Conservation (phyloP, 129 eudicot genomes). For the Tagetes patula region DNA sequence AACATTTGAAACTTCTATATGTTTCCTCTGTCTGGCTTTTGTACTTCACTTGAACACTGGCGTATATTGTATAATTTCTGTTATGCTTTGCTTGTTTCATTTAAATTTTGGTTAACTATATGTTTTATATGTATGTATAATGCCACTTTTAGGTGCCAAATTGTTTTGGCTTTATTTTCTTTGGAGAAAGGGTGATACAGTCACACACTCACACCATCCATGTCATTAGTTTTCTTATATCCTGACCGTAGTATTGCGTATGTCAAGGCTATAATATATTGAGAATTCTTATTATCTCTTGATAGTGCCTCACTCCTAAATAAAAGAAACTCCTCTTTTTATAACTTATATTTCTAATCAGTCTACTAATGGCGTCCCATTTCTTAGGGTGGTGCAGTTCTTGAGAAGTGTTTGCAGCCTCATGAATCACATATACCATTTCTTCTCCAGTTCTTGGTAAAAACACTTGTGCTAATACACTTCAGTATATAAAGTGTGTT, state of each 20-base stretch:
- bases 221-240: neutral
- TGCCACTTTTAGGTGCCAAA: neutral
- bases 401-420: slow-evolving; percentile 82
- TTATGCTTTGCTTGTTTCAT: slow-evolving; percentile 6
- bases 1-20: slow-evolving; percentile 25
- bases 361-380: slow-evolving; percentile 15
- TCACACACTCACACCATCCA: neutral
- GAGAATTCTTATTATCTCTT: neutral
- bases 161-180: neutral
- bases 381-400: slow-evolving; percentile 72
- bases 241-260: neutral
- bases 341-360: neutral
- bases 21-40: slow-evolving; percentile 8
- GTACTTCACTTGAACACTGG: slow-evolving; percentile 9
- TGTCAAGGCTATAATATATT: slow-evolving; percentile 5
- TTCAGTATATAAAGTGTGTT: slow-evolving; percentile 3
- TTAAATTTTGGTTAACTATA: neutral
- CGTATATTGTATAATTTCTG: slow-evolving; percentile 13
- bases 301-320: slow-evolving; percentile 3
- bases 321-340: neutral
- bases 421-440: slow-evolving; percentile 95
- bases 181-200: slow-evolving; percentile 11
- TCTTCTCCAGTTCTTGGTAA: slow-evolving; percentile 93
- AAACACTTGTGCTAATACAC: slow-evolving; percentile 17
- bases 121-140: neutral